phyloP scores from a whole-genome alignment of 805 yeast species.

The Candida ovalis region DNA sequence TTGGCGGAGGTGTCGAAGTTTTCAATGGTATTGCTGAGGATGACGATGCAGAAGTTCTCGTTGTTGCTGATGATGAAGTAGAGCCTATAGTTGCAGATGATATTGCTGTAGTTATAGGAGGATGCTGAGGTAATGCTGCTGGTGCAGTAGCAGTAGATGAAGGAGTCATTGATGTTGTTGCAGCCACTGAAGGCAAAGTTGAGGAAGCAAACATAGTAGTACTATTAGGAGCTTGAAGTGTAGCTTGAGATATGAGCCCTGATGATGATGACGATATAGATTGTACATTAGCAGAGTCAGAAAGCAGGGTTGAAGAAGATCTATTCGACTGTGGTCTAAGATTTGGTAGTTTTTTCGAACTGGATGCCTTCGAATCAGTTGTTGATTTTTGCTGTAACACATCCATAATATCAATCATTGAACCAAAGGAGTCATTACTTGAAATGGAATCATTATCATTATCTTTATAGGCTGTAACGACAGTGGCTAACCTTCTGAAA shows the following conservation, averaged over 20 bases:
- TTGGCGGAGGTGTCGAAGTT: background rate
- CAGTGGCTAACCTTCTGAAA: constrained; percentile 12
- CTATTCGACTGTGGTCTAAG: background rate
- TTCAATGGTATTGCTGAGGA: background rate
- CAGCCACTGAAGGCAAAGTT: too few species aligned
- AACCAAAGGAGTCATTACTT: constrained; percentile 12
- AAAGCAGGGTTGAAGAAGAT: background rate
- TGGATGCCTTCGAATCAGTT: background rate
- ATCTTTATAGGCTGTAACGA: background rate
- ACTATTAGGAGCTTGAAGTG: too few species aligned
- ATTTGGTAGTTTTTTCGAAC: background rate
- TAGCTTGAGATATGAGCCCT: too few species aligned
- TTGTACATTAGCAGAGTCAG: background rate
- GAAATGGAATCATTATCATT: constrained; percentile 12
- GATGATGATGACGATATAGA: background rate
- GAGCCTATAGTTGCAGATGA: background rate
- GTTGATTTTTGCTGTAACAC: constrained; percentile 16
- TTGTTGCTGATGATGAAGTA: constrained; percentile 9
- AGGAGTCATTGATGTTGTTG: background rate
- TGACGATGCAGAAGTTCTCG: constrained; percentile 1
- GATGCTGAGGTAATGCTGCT: background rate
- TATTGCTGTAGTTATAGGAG: constrained; percentile 3
- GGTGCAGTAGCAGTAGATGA: background rate
- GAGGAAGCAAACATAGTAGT: too few species aligned
- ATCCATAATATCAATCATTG: constrained; percentile 24